phyloP scores from a whole-genome alignment of 78 protist species.

The Protostelium mycophagum region DNA sequence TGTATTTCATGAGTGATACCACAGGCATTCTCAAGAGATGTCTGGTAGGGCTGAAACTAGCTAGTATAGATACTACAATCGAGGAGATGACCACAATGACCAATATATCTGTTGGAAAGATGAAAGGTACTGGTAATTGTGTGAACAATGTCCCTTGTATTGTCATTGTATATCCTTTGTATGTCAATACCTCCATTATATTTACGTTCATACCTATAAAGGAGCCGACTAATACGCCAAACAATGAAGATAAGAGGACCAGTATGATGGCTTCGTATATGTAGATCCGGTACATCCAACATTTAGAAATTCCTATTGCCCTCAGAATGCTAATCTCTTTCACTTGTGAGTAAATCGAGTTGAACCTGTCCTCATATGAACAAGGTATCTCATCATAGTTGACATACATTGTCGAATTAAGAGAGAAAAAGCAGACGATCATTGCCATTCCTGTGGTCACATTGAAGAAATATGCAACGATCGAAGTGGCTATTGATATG shows the following conservation, averaged over 20 bases:
- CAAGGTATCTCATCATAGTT: no score
- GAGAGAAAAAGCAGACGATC: slow-evolving; percentile 79
- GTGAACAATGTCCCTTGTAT: slow-evolving; percentile 74
- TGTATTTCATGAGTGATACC: slow-evolving; percentile 34
- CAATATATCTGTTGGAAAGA: slow-evolving; percentile 69
- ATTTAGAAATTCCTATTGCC: slow-evolving; percentile 69
- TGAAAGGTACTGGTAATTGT: slow-evolving; percentile 78
- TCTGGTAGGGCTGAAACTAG: slow-evolving; percentile 60
- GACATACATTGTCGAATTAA: slow-evolving; percentile 66
- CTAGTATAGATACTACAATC: slow-evolving; percentile 35
- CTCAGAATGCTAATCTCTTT: slow-evolving; percentile 90
- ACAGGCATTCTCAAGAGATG: slow-evolving; percentile 40
- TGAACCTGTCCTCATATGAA: neutral
- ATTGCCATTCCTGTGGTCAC: slow-evolving; percentile 77
- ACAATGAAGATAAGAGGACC: slow-evolving; percentile 72
- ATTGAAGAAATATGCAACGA: slow-evolving; percentile 69
- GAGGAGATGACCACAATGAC: slow-evolving; percentile 36
- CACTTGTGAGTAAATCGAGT: slow-evolving; percentile 82
- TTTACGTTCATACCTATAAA: slow-evolving; percentile 32
- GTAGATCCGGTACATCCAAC: slow-evolving; percentile 76
- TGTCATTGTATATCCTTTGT: slow-evolving; percentile 62
- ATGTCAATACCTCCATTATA: neutral
- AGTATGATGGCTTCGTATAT: slow-evolving; percentile 84
- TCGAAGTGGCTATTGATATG: slow-evolving; percentile 22
- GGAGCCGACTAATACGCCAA: slow-evolving; percentile 78